These are phyloP conservation scores for Rhodamnia rubescens DNA, from an alignment of 345 rosid genomes.

Conservation along the genomic window DNA sequence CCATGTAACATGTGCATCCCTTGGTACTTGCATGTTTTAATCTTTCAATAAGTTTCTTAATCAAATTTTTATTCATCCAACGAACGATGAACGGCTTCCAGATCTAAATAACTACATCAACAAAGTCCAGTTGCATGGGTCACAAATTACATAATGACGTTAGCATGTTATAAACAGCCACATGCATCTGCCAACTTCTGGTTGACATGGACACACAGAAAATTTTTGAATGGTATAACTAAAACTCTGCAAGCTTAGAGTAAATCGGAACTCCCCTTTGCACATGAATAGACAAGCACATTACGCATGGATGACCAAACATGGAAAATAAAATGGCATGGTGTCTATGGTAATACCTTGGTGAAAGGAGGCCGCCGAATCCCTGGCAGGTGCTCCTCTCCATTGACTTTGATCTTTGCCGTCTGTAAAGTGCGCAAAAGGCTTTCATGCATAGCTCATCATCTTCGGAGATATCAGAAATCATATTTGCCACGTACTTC, in stretches of 20 bases:
- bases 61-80: neutral
- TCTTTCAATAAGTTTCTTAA: neutral
- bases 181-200: neutral
- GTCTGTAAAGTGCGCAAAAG: constrained; percentile 20
- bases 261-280: constrained; percentile 1
- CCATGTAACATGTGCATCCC: neutral
- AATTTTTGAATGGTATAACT: neutral
- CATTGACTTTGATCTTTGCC: neutral
- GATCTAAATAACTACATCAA: neutral
- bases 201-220: neutral
- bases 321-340: neutral
- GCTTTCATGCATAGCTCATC: constrained; percentile 14
- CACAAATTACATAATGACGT: neutral
- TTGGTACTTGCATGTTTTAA: neutral
- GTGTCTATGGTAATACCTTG: neutral
- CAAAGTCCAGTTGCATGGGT: neutral
- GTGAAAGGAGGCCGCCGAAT: neutral
- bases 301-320: neutral
- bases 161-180: neutral
- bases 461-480: constrained; percentile 4
- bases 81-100: neutral
- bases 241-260: neutral
- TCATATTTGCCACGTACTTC: constrained; percentile 8
- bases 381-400: neutral
- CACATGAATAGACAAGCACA: neutral